phyloP scores from a whole-genome alignment of 2,329 filamentous ascomycete genomes.

The Alternaria brassicae region DNA sequence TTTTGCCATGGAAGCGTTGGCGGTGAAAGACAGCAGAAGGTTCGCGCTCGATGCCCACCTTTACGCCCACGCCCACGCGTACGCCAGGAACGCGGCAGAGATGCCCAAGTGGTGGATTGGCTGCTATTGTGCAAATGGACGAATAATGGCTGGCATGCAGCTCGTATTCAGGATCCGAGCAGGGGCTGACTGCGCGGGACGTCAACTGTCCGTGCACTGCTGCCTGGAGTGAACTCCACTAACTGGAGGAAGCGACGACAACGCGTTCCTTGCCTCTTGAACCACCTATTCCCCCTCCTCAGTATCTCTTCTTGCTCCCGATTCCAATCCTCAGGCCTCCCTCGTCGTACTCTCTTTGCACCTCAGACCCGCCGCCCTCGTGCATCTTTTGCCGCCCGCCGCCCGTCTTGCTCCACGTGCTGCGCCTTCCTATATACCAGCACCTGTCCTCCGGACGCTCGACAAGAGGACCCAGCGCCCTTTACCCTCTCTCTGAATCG shows the following conservation, averaged over 20 bases:
- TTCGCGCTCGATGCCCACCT: background rate
- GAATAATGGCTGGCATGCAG: conserved; percentile 28
- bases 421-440: conserved; percentile 46
- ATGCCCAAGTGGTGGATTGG: background rate
- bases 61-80: background rate
- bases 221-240: conserved; percentile 4
- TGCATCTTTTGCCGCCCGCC: conserved; percentile 35
- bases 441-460: conserved; percentile 28
- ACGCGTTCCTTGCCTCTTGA: conserved; percentile 25
- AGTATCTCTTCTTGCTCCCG: conserved; percentile 22
- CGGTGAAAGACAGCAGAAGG: conserved; percentile 1
- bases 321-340: conserved; percentile 40
- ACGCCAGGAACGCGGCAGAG: background rate
- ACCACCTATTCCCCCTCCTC: conserved; percentile 28
- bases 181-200: conserved; percentile 2
- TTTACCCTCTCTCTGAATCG: conserved; percentile 29
- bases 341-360: conserved; percentile 28
- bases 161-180: conserved; percentile 26
- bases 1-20: background rate
- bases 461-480: conserved; percentile 39
- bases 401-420: conserved; percentile 40
- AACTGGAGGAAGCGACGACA: conserved; percentile 19
- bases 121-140: conserved; percentile 4
- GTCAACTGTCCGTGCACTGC: conserved; percentile 3
- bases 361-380: conserved; percentile 33